Conservation (phyloP, 2,329 filamentous ascomycete genomes). For the Saccharata proteae region DNA sequence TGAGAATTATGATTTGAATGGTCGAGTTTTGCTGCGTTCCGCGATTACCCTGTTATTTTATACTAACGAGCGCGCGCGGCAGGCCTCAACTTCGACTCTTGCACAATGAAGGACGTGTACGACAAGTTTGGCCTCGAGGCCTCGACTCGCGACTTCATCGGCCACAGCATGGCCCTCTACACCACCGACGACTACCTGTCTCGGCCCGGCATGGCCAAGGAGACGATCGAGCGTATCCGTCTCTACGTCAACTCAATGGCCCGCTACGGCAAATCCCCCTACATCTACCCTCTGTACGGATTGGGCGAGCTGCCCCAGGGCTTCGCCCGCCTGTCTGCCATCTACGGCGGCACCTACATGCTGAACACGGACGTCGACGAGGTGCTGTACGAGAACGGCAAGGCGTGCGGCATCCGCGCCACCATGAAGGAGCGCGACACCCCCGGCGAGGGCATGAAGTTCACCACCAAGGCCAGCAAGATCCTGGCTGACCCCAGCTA, state of each 20-base stretch:
- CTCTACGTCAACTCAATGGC: slow-evolving; percentile 97
- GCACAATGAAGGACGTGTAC: slow-evolving; percentile 96
- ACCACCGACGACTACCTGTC: slow-evolving; percentile 79
- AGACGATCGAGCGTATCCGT: slow-evolving; percentile 82
- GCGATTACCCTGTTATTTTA: not conserved
- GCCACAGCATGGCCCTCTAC: slow-evolving; percentile 96
- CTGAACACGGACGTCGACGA: slow-evolving; percentile 92
- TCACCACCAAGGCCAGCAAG: slow-evolving; percentile 90
- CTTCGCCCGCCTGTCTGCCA: slow-evolving; percentile 92
- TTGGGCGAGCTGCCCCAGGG: slow-evolving; percentile 94
- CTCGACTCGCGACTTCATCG: slow-evolving; percentile 86
- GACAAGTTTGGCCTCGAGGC: slow-evolving; percentile 93
- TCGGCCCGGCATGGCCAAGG: slow-evolving; percentile 59
- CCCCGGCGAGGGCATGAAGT: slow-evolving; percentile 65
- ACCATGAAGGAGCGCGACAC: slow-evolving; percentile 86
- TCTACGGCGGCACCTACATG: slow-evolving; percentile 99
- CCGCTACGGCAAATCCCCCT: slow-evolving; percentile 94
- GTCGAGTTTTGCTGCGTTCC: slow-evolving; percentile 11
- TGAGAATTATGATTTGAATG: no score
- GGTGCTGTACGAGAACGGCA: slow-evolving; percentile 69
- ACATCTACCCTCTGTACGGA: slow-evolving; percentile 98
- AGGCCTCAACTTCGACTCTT: slow-evolving; percentile 65
- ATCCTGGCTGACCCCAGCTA: slow-evolving; percentile 95
- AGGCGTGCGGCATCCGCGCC: slow-evolving; percentile 91
- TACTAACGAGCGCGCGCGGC: no score